Base-by-base conservation (phyloP, 2,329 filamentous ascomycete species). In the Rachicladosporium sp. region DNA sequence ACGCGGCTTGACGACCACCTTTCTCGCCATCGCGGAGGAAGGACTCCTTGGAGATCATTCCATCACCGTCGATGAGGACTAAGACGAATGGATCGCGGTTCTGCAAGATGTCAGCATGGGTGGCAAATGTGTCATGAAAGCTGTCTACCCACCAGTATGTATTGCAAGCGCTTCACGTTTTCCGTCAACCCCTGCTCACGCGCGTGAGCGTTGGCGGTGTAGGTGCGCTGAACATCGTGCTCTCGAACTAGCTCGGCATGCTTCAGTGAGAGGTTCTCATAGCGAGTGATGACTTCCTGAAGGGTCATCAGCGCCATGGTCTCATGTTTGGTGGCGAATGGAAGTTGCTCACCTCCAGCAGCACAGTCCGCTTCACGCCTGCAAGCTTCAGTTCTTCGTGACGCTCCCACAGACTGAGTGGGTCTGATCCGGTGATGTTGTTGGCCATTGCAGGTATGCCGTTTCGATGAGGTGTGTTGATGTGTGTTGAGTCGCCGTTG, bases 31-130 rank as follows among this genome's bases (percentile, higher is more conserved):
- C 49, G 11, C 43, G 43, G 9, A 59, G 42, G n/a, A 56, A 46
- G 15, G 41, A 37, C 23, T 46, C 45, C 34, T 49, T 49, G 43
- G 58, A 58, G 34, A 70, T 53, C 48, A 78, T 76, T 36, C 70
- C 72, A 52, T 80, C 73, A 12, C 75, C 76, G 43, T 80, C 76
- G 12, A 80, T 61, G 2, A 80, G 59, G 10, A 79, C 69, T 3
- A 79, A 60, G 3, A 74, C 70, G 47, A 77, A 79, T 0, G 74
- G 68, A 43, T 73, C 71, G 21, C 67, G 65, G 15, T 71, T 58
- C 56, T 65, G 46, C 23, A 31, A 10, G 36, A 10, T 29, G 31
- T 42, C 31, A 42, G 41, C 27, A 12, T 5, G 36, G n/a, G 27
- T 39, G 15, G 7, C 10, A 6, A 19, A 7, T 2, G 10, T 9